Base-by-base conservation (phyloP, 1,139 yeast genomes). In the Debaryomycetaceae sp. region DNA sequence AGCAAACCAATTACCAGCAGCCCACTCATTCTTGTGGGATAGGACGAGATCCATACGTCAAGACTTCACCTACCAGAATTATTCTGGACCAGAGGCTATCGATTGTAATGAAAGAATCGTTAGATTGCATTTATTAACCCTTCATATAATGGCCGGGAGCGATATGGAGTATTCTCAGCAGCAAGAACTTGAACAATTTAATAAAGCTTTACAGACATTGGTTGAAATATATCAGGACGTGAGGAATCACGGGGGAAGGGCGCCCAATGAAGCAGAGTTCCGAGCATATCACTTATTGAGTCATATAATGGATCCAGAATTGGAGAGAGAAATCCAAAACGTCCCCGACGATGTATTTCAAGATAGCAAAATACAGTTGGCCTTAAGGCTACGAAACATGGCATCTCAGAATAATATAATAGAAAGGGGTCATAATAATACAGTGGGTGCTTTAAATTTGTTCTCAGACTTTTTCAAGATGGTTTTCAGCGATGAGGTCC, bases 41-140 rank as follows among this genome's bases (percentile, higher is more conserved):
- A 78, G 99, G 64, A 95, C 98, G n/a, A 78, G 99, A 53, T 89
- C 98, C 0, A 91, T 95, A 37, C 77, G 99, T 57, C 98, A 95
- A 63, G 99, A 95, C 62, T 95, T 95, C 62, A 91, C 98, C 0
- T 90, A 89, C 58, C 99, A 95, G 60, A 93, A 93, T 59, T 91
- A 85, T 55, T 85, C 84, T 42, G 99, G 99, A 0, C 88, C 93
- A 0, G 98, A 93, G 60, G 95, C 98, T 0, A 80, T 93, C 9
- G 95, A 86, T 51, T 93, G 99, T 65, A 88, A 89, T 56, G 99
- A 95, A 62, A 73, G 85, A 43, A 95, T 95, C 55, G 97, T 91
- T 3, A 69, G 99, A 43, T 85, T 91, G 31, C 99, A 95, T 60
- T 74, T 93, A 36, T 59, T 88, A 20, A 85, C 88, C 0, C 67